These are phyloP conservation scores for Bombardia bombarda DNA, from an alignment of 495 filamentous ascomycete genomes.

Conservation along the genomic window DNA sequence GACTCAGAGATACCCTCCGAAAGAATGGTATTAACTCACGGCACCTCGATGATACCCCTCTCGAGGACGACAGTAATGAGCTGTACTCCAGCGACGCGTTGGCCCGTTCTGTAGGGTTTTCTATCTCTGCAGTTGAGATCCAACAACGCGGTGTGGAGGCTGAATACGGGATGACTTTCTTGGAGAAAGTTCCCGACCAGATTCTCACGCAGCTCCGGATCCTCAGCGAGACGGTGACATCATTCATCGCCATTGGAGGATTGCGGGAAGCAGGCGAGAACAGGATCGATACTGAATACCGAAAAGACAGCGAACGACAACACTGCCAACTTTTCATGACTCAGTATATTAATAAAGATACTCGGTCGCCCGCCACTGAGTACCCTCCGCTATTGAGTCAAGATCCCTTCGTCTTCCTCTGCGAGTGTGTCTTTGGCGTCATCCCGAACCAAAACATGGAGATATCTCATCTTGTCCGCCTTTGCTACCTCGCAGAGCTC, in stretches of 20 bases:
- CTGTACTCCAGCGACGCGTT: conserved; percentile 60
- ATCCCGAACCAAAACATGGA: conserved; percentile 48
- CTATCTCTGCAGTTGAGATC: conserved; percentile 89
- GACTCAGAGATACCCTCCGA: conserved; percentile 69
- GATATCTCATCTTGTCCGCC: conserved; percentile 71
- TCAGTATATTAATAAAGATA: conserved; percentile 36
- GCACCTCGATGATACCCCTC: conserved; percentile 18
- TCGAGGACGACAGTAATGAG: conserved; percentile 17
- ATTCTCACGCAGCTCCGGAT: conserved; percentile 83
- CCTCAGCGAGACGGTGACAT: conserved; percentile 76
- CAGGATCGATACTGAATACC: conserved; percentile 58
- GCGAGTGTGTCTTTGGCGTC: conserved; percentile 59
- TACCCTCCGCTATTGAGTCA: conserved; percentile 62
- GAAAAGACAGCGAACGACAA: conserved; percentile 61
- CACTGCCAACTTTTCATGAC: conserved; percentile 67
- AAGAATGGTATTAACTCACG: conserved; percentile 56
- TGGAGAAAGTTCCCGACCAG: conserved; percentile 80
- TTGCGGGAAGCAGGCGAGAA: conserved; percentile 51
- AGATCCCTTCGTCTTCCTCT: conserved; percentile 87
- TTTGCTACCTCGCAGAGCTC: conserved; percentile 90
- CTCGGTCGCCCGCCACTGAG: conserved; percentile 31
- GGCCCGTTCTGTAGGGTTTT: conserved; percentile 68
- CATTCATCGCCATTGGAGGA: conserved; percentile 73
- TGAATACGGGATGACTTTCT: conserved; percentile 61
- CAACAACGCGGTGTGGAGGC: conserved; percentile 80